These are phyloP conservation scores for Dactylorhiza incarnata DNA, from an alignment of 106 monocot species.

Conservation along the genomic window DNA sequence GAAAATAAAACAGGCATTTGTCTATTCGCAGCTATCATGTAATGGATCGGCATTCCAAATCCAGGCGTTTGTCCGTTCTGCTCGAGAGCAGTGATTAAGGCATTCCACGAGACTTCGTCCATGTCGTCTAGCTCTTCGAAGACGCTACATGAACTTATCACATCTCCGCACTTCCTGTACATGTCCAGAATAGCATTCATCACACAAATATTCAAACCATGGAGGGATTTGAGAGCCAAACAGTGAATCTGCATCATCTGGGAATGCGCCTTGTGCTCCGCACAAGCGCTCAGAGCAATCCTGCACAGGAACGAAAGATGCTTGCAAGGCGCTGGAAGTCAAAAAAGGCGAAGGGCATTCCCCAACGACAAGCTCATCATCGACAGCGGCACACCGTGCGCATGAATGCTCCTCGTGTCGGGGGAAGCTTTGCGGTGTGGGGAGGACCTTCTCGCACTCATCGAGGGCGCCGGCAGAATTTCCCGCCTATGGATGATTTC, in stretches of 20 bases:
- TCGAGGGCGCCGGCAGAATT: no score
- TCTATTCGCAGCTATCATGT: no score
- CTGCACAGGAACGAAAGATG: constrained; percentile 65
- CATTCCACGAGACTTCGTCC: constrained; percentile 84
- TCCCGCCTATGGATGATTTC: no score
- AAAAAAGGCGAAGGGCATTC: no score
- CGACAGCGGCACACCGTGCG: no score
- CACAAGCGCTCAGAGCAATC: no score
- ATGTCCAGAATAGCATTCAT: constrained; percentile 73
- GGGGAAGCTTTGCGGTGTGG: no score
- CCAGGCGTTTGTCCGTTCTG: constrained; percentile 57
- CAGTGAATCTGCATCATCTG: constrained; percentile 63
- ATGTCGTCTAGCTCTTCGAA: constrained; percentile 48
- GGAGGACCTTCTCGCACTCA: no score
- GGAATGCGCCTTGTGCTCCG: constrained; percentile 32
- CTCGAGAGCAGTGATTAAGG: constrained; percentile 72
- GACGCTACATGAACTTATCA: constrained; percentile 31
- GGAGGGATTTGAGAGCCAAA: constrained; percentile 48
- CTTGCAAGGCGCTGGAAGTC: no score
- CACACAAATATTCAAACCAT: constrained; percentile 44
- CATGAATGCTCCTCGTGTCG: no score
- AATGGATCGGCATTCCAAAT: constrained; percentile 48
- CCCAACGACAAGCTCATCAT: no score
- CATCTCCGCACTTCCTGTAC: constrained; percentile 79
- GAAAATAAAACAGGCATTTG: no score